Conservation (phyloP, 2,329 filamentous ascomycete genomes). For the Xylariaceae sp. region DNA sequence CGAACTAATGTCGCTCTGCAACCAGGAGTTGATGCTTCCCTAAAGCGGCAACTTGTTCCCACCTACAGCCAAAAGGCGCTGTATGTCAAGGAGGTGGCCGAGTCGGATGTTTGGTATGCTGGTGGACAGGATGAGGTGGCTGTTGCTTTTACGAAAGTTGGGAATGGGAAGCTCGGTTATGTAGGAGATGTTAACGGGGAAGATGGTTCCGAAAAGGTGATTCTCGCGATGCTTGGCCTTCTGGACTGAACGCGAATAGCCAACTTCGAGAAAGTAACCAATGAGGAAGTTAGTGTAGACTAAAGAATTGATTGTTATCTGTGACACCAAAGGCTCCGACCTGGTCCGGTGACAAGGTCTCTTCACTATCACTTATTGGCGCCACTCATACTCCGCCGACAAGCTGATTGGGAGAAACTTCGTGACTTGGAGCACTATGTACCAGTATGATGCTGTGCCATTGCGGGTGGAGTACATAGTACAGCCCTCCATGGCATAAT, state of each 20-base stretch:
- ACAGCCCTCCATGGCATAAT: too few species aligned
- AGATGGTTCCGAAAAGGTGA: conserved; percentile 15
- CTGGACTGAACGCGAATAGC: conserved; percentile 7
- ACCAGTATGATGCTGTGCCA: too few species aligned
- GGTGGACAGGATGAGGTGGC: conserved; percentile 16
- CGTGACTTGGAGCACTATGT: too few species aligned
- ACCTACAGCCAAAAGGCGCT: conserved; percentile 26
- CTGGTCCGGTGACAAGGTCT: too few species aligned
- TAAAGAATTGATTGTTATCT: conserved; percentile 1
- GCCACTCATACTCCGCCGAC: too few species aligned
- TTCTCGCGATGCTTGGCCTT: conserved; percentile 31
- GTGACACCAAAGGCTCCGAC: not conserved
- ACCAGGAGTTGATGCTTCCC: conserved; percentile 6
- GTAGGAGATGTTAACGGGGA: conserved; percentile 30
- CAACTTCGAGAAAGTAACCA: not conserved
- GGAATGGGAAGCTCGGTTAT: conserved; percentile 27
- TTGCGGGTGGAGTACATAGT: too few species aligned
- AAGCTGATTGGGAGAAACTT: too few species aligned
- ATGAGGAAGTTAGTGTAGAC: not conserved
- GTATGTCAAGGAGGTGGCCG: conserved; percentile 19
- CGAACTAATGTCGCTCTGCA: conserved; percentile 22
- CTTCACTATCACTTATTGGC: too few species aligned
- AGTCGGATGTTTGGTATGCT: conserved; percentile 24
- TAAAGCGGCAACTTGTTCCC: conserved; percentile 19
- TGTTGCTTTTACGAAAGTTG: conserved; percentile 26